phyloP scores from a whole-genome alignment of 2,329 filamentous ascomycete genomes.

The Drechslerella stenobrocha region DNA sequence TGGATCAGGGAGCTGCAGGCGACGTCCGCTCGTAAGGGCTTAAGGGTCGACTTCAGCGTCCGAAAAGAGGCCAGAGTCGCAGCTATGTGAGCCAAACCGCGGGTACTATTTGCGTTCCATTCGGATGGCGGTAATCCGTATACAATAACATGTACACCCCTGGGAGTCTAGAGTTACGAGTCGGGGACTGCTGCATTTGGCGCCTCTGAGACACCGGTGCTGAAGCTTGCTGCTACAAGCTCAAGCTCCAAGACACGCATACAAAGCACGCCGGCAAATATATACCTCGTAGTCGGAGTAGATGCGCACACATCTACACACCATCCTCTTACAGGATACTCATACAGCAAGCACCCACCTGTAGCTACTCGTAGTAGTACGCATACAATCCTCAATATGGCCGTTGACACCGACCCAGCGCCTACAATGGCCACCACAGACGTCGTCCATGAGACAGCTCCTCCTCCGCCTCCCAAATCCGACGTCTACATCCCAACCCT shows the following conservation, averaged over 20 bases:
- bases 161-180: no score
- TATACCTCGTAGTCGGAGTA: no score
- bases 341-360: no score
- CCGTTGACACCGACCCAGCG: not conserved
- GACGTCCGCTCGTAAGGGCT: not conserved
- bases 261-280: not conserved
- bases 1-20: not conserved
- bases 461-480: conserved; percentile 19
- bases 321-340: no score
- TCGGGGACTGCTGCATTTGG: not conserved
- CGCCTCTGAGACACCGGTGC: not conserved
- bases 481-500: conserved; percentile 51
- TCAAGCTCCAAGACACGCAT: not conserved
- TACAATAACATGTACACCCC: no score
- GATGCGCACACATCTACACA: no score
- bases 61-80: no score
- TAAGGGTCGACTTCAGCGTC: not conserved
- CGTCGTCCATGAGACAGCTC: not conserved
- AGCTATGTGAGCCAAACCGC: no score
- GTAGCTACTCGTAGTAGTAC: no score
- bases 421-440: conserved; percentile 11
- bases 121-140: no score
- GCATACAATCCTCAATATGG: conserved; percentile 1
- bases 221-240: not conserved
- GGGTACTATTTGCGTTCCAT: no score